A percentile compares a stretch with the other conserved stretches of the same genome.
These are phyloP conservation scores for Yamadazyma takamatsuzukensis DNA, from an alignment of 805 yeast genomes.

Conservation along the genomic window DNA sequence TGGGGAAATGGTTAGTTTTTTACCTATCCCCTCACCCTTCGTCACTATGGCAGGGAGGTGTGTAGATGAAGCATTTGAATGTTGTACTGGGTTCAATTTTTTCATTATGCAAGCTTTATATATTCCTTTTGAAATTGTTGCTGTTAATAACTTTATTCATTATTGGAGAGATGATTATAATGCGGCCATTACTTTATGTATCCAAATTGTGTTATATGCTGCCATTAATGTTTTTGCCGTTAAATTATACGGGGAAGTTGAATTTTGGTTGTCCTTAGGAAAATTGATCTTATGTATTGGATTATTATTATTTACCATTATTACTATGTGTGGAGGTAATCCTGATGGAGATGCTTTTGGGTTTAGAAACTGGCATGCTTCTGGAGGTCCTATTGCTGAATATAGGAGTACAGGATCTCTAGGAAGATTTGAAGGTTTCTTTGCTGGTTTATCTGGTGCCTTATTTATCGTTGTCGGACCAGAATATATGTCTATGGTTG, in stretches of 20 bases:
- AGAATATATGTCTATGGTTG: slow-evolving; percentile 42
- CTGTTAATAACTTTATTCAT: slow-evolving; percentile 52
- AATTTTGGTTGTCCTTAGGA: slow-evolving; percentile 42
- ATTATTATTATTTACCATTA: slow-evolving; percentile 32
- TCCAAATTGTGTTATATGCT: slow-evolving; percentile 41
- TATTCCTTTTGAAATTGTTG: slow-evolving; percentile 46
- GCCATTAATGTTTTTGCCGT: slow-evolving; percentile 46
- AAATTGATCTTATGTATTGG: slow-evolving; percentile 37
- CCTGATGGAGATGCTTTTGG: slow-evolving; percentile 33
- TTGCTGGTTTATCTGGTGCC: slow-evolving; percentile 35
- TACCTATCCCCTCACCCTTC: slow-evolving; percentile 37
- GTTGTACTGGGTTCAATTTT: slow-evolving; percentile 36
- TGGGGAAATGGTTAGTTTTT: slow-evolving; percentile 38
- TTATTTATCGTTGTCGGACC: slow-evolving; percentile 41
- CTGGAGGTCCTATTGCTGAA: slow-evolving; percentile 39
- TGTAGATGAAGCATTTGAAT: slow-evolving; percentile 35
- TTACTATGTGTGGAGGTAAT: slow-evolving; percentile 38
- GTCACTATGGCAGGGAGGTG: slow-evolving; percentile 37
- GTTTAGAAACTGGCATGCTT: slow-evolving; percentile 30
- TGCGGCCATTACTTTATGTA: slow-evolving; percentile 43
- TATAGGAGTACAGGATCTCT: slow-evolving; percentile 30
- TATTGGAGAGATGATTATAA: slow-evolving; percentile 49
- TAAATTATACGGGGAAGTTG: slow-evolving; percentile 48
- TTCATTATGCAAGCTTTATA: slow-evolving; percentile 23
- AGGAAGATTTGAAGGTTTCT: slow-evolving; percentile 42